These are phyloP conservation scores for Colletotrichum spinosum DNA, from an alignment of 2,329 filamentous ascomycete genomes.

Conservation along the genomic window DNA sequence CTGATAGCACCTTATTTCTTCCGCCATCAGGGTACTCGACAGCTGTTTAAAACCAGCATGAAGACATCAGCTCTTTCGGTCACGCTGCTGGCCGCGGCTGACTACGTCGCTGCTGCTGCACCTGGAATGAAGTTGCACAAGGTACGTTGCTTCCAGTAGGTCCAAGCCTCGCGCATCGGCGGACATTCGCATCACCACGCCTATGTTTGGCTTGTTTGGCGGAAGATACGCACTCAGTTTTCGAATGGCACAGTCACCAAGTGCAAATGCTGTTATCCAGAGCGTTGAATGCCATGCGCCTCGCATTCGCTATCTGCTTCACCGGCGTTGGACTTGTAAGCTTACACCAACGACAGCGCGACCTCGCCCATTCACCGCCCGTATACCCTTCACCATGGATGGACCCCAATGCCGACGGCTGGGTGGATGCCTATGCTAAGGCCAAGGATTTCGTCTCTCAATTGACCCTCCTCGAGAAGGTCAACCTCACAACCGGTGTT, in stretches of 20 bases:
- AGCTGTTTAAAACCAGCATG: constrained; percentile 11
- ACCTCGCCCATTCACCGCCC: constrained; percentile 62
- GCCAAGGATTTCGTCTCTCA: constrained; percentile 85
- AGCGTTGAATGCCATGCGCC: neutral
- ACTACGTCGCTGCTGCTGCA: constrained; percentile 18
- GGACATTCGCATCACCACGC: neutral
- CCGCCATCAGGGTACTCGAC: neutral
- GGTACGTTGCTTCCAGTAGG: constrained; percentile 21
- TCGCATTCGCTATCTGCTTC: neutral
- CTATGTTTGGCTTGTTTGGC: neutral
- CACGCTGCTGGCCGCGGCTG: constrained; percentile 26
- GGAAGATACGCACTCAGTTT: no score
- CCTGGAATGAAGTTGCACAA: constrained; percentile 24
- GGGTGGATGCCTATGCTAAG: constrained; percentile 80
- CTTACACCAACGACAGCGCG: constrained; percentile 24
- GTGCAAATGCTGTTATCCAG: no score
- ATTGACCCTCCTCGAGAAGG: constrained; percentile 87
- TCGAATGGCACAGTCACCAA: no score
- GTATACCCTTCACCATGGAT: constrained; percentile 92
- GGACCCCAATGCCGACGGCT: constrained; percentile 76
- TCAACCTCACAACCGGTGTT: constrained; percentile 92
- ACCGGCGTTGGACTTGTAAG: neutral
- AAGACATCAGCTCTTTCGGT: constrained; percentile 27
- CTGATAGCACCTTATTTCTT: neutral
- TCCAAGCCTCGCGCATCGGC: neutral